Evolutionary conservation across 1,139 yeast species (phyloP).

Genomic region (Yamadazyma dushanensis): DNA sequence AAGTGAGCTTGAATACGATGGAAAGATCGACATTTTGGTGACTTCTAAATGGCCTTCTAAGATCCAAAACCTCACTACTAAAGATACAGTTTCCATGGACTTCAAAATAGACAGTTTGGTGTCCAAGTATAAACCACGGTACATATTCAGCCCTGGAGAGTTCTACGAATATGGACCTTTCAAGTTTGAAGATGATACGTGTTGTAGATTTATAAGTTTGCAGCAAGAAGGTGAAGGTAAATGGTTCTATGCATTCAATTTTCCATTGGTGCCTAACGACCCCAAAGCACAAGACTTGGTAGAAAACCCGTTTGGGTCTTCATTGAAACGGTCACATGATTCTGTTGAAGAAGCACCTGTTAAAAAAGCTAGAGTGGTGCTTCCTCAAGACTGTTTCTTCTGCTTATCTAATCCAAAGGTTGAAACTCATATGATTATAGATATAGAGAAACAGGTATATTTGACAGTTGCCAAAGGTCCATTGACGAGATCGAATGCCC

Average conservation of each 20-base stretch:
- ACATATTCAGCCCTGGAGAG: constrained; percentile 59
- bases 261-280: constrained; percentile 21
- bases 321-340: neutral
- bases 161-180: constrained; percentile 62
- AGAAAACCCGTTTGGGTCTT: constrained; percentile 14
- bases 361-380: constrained; percentile 42
- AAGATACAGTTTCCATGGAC: constrained; percentile 20
- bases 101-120: constrained; percentile 48
- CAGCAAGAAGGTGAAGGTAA: constrained; percentile 59
- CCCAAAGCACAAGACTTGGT: constrained; percentile 6
- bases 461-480: constrained; percentile 90
- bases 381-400: constrained; percentile 71
- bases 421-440: constrained; percentile 77
- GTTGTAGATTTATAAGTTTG: constrained; percentile 65
- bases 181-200: constrained; percentile 42
- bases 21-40: constrained; percentile 53
- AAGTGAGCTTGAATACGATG: constrained; percentile 17
- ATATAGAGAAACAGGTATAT: constrained; percentile 68
- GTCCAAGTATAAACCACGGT: constrained; percentile 51
- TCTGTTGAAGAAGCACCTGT: constrained; percentile 5
- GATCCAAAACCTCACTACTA: constrained; percentile 29
- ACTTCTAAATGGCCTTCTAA: constrained; percentile 62
- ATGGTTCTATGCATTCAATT: constrained; percentile 75
- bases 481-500: constrained; percentile 49
- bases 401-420: constrained; percentile 80